phyloP scores from a whole-genome alignment of 2,329 filamentous ascomycete species.

The Colletotrichum cordylinicola region DNA sequence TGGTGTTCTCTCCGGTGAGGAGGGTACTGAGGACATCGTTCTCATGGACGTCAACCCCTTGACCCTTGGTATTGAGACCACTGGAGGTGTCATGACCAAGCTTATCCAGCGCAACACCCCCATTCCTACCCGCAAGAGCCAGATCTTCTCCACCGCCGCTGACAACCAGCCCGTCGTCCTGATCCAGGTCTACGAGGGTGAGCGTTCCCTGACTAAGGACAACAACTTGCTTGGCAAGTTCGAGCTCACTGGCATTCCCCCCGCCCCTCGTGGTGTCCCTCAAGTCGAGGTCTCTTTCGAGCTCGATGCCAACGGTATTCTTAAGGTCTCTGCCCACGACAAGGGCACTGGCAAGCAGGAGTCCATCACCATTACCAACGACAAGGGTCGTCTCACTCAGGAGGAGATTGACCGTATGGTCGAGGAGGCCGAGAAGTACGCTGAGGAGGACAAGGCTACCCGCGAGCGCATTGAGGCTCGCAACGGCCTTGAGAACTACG shows the following conservation, averaged over 20 bases:
- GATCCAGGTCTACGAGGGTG: conserved; percentile 95
- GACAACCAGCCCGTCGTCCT: conserved; percentile 96
- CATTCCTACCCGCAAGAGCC: conserved; percentile 94
- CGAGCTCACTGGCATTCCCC: conserved; percentile 94
- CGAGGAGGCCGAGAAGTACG: conserved; percentile 96
- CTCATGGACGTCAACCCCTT: conserved; percentile 98
- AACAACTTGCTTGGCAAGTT: conserved; percentile 99
- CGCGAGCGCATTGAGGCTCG: conserved; percentile 96
- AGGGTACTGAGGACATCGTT: conserved; percentile 79
- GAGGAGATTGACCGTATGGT: conserved; percentile 99
- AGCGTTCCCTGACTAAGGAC: conserved; percentile 92
- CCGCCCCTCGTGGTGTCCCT: conserved; percentile 93
- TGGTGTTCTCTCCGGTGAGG: conserved; percentile 91
- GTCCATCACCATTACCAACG: conserved; percentile 98
- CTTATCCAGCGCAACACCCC: conserved; percentile 93
- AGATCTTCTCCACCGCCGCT: conserved; percentile 96
- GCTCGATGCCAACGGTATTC: conserved; percentile 97
- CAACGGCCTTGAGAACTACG: conserved; percentile 98
- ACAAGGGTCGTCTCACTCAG: conserved; percentile 95
- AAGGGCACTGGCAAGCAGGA: conserved; percentile 98
- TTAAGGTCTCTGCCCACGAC: conserved; percentile 94
- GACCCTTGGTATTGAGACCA: conserved; percentile 96
- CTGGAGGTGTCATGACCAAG: conserved; percentile 97
- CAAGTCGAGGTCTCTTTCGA: conserved; percentile 99
- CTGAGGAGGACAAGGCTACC: conserved; percentile 98